Conservation (phyloP, 768 basidiomycete genomes). For the Imleria badia region DNA sequence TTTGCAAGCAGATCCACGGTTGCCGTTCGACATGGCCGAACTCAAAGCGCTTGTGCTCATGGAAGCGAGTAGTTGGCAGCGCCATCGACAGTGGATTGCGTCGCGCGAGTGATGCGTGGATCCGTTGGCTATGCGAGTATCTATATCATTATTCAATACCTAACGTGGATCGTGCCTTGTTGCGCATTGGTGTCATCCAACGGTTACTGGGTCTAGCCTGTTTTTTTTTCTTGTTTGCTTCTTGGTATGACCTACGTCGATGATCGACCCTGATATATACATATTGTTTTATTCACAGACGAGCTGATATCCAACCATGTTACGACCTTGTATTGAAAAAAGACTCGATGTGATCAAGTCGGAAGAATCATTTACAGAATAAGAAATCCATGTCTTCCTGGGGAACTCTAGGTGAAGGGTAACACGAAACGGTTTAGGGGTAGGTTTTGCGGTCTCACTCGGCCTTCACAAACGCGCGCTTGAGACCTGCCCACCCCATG, state of each 20-base stretch:
- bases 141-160: not conserved
- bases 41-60: constrained; percentile 38
- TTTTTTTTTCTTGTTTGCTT: not conserved
- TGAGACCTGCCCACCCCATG: constrained; percentile 3
- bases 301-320: no score
- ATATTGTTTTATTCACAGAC: no score
- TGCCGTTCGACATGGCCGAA: constrained; percentile 36
- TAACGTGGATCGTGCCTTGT: not conserved
- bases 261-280: no score
- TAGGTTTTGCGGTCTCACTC: not conserved
- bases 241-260: not conserved
- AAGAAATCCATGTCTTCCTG: no score
- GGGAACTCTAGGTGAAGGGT: no score
- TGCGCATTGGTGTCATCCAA: not conserved
- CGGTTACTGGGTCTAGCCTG: not conserved
- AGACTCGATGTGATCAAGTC: no score
- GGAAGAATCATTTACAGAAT: no score
- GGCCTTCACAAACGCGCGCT: not conserved
- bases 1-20: constrained; percentile 37
- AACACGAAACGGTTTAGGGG: no score
- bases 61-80: constrained; percentile 43
- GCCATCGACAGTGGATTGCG: constrained; percentile 40
- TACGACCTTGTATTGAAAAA: no score
- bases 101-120: constrained; percentile 18
- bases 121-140: not conserved